Percentiles rank a stretch among this genome's conserved stretches.
phyloP scores from a whole-genome alignment of 1,284 basidiomycete genomes.

The Fomitopsis betulina region DNA sequence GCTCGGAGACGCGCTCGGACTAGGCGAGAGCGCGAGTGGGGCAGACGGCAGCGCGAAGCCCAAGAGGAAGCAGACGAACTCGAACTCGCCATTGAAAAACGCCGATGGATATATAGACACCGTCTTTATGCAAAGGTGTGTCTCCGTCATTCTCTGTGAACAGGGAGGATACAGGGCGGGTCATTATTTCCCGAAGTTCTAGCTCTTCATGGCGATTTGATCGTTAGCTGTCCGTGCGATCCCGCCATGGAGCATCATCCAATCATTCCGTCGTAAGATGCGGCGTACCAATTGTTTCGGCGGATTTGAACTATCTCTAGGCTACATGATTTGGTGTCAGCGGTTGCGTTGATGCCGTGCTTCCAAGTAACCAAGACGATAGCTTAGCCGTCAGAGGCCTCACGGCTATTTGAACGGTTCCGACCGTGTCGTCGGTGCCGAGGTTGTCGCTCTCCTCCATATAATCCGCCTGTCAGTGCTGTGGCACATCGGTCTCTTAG shows the following conservation, averaged over 20 bases:
- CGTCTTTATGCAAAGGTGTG: constrained; percentile 77
- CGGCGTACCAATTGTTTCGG: neutral
- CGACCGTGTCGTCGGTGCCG: too few species aligned
- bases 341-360: too few species aligned
- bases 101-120: constrained; percentile 69
- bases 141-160: constrained; percentile 3
- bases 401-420: neutral
- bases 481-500: neutral
- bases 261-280: too few species aligned
- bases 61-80: constrained; percentile 54
- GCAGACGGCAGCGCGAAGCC: constrained; percentile 36
- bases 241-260: neutral
- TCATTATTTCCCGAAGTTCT: too few species aligned
- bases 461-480: neutral
- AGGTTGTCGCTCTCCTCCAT: neutral
- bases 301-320: neutral
- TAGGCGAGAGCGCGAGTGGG: constrained; percentile 52
- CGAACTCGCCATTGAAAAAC: constrained; percentile 54
- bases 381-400: neutral
- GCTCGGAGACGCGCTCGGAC: constrained; percentile 26
- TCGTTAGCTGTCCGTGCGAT: neutral
- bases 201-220: neutral
- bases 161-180: neutral
- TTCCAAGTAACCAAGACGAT: too few species aligned
- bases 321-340: too few species aligned